Conservation (phyloP, 2,329 filamentous ascomycete species). For the Beauveria caledonica region DNA sequence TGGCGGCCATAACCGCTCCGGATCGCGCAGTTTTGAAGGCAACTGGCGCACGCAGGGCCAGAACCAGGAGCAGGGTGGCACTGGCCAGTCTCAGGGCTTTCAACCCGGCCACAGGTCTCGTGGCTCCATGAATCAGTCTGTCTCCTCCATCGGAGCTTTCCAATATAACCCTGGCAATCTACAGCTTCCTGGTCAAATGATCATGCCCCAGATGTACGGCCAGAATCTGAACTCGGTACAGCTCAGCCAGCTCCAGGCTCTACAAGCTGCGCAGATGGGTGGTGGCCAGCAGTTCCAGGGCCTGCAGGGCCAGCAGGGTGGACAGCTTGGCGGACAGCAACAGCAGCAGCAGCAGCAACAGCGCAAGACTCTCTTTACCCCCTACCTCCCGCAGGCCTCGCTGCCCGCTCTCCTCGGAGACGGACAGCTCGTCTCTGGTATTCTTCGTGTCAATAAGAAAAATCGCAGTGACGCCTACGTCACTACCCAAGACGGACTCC, state of each 20-base stretch:
- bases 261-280: constrained; percentile 81
- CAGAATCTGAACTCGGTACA: constrained; percentile 85
- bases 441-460: constrained; percentile 98
- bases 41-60: constrained; percentile 85
- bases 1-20: constrained; percentile 71
- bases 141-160: constrained; percentile 76
- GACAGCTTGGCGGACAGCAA: constrained; percentile 52
- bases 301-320: constrained; percentile 62
- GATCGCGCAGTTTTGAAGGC: constrained; percentile 91
- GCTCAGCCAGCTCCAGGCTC: constrained; percentile 80
- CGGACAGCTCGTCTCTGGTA: constrained; percentile 90
- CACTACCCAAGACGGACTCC: constrained; percentile 73
- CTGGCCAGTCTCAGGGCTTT: constrained; percentile 60
- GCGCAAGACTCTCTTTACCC: constrained; percentile 96
- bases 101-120: constrained; percentile 87
- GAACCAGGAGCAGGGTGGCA: constrained; percentile 49
- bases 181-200: constrained; percentile 77
- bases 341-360: constrained; percentile 85
- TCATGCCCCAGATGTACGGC: constrained; percentile 80
- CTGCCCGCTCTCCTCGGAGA: constrained; percentile 84
- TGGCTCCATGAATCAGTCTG: constrained; percentile 77
- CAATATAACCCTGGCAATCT: constrained; percentile 77
- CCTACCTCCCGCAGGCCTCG: constrained; percentile 90
- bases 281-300: constrained; percentile 66
- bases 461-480: constrained; percentile 98